Evolutionary conservation across 2,329 filamentous ascomycete genomes (phyloP), one percentile per base, ranked within the genome.

Genomic region (Biscogniauxia marginata): DNA sequence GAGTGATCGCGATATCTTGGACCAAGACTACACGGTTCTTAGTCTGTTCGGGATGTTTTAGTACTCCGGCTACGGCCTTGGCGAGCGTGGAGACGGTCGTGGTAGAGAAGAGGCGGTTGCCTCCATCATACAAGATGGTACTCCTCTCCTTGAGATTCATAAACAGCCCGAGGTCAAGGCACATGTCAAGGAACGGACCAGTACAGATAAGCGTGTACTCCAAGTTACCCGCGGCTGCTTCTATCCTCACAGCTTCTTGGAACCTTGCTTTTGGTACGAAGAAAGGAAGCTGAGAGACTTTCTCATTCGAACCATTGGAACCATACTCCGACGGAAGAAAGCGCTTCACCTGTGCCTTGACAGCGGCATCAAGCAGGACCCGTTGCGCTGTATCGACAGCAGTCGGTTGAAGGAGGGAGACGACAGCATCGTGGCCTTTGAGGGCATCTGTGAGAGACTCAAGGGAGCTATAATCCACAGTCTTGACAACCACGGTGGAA

Each of bases 241-340:
- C 71, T 63, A 75, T 72, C 30, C 68, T 68, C 4, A 84, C 58
- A 53, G 75, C 69, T 3, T 78, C 71, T 47, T 73, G 67, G 2
- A 75, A 58, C 8, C 72, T 65, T 20, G 78, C 49, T 67, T 89
- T 89, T 57, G 69, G 69, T 1, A 67, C 69, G 56, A 84, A 85
- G 1, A 84, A 65, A 1, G 83, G 79, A 1, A 87, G 75, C 2
- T 70, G 50, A 53, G 73, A 60, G 48, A 70, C 62, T 52, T 68
- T 67, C 66, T 73, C 43, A 61, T 71, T 57, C 63, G 75, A 65
- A 72, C 76, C 64, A 67, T 76, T 67, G 7, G 70, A 69, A 19
- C 74, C 74, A 43, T 81, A 88, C 54, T 88, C 84, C 2, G 81
- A 81, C 1, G 84, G 84, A 23, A 88, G 72, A 72, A 86, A 85